A percentile compares a stretch with the other conserved stretches of the same genome.
These are phyloP conservation scores for Hypocreales sp. DNA, from an alignment of 2,329 filamentous ascomycete species.

Conservation along the genomic window DNA sequence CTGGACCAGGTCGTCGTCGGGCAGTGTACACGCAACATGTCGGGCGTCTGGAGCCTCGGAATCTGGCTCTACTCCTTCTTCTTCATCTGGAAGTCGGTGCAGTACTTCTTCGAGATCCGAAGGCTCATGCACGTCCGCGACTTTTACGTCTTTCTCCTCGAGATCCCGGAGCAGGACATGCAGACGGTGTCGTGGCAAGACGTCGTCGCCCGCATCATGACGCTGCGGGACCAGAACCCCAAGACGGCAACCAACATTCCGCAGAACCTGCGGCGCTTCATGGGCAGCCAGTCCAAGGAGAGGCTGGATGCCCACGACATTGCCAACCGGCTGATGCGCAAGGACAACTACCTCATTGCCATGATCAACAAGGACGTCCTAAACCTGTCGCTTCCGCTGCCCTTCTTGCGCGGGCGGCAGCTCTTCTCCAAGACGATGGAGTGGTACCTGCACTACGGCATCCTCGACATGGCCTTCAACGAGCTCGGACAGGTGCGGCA, in stretches of 20 bases:
- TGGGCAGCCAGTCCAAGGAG: conserved; percentile 82
- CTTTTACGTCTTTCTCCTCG: conserved; percentile 71
- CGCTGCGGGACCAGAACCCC: conserved; percentile 72
- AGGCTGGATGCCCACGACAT: conserved; percentile 93
- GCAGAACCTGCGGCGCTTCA: conserved; percentile 33
- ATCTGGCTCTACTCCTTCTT: conserved; percentile 79
- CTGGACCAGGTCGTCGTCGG: conserved; percentile 43
- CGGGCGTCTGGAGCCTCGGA: conserved; percentile 57
- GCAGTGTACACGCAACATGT: conserved; percentile 65
- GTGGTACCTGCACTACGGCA: conserved; percentile 81
- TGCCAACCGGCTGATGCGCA: conserved; percentile 89
- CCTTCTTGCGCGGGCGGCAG: conserved; percentile 64
- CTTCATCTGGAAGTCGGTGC: conserved; percentile 67
- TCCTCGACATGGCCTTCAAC: conserved; percentile 91
- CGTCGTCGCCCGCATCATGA: conserved; percentile 73
- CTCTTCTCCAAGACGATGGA: conserved; percentile 81
- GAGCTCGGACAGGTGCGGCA: conserved; percentile 75
- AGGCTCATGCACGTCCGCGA: conserved; percentile 65
- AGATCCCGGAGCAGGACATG: conserved; percentile 71
- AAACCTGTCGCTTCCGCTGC: conserved; percentile 72
- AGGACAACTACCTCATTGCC: conserved; percentile 93
- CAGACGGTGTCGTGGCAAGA: conserved; percentile 93
- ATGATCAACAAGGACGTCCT: conserved; percentile 94
- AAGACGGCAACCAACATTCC: conserved; percentile 50
- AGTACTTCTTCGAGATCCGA: conserved; percentile 57